Base-by-base conservation (phyloP, 495 filamentous ascomycete genomes). In the Podospora australis region DNA sequence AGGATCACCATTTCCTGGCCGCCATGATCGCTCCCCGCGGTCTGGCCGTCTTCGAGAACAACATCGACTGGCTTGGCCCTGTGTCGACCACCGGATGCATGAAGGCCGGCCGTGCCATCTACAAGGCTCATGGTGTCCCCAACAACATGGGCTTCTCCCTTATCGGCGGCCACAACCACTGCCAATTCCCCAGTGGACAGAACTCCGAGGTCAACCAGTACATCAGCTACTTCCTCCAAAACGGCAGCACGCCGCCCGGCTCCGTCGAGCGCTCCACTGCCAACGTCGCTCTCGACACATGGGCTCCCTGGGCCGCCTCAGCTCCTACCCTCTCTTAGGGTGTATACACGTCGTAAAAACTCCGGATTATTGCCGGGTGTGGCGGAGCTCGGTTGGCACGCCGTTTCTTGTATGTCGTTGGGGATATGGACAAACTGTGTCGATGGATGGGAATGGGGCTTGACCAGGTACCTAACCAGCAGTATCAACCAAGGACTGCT, bases 51-150 rank as follows among this genome's bases (percentile, higher is more conserved):
- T 70, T 75, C 39, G 75, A 78, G 61, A 78, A 78, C 57, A 67
- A 77, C 49, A 77, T 77, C 54, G 71, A 77, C 59, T 78, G 75
- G 75, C 66, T 78, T 14, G 74, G 74, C 39, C 72, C 74, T 48
- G 68, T 70, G 35, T 62, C 62, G 50, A 73, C 70, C 29, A 75
- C 70, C 7, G 77, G 62, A 24, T 79, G 75, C 69, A 77, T 78
- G 78, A 71, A 69, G 62, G 73, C 72, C 17, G 78, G 63, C 3
- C 67, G 70, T 36, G 47, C 66, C 39, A 68, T 74, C 50, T 81
- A 78, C 64, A 67, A 77, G 61, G 70, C 70, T 13, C 58, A 72
- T 23, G 76, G 77, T 32, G 71, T 64, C 0, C 59, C 69, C 36
- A 67, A 65, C 50, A 69, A 72, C 63, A 74, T 79, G 69, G 78